Percentiles rank a stretch among this genome's conserved stretches.
phyloP scores from a whole-genome alignment of 768 basidiomycete species.

The Psilocybe cyanescens region DNA sequence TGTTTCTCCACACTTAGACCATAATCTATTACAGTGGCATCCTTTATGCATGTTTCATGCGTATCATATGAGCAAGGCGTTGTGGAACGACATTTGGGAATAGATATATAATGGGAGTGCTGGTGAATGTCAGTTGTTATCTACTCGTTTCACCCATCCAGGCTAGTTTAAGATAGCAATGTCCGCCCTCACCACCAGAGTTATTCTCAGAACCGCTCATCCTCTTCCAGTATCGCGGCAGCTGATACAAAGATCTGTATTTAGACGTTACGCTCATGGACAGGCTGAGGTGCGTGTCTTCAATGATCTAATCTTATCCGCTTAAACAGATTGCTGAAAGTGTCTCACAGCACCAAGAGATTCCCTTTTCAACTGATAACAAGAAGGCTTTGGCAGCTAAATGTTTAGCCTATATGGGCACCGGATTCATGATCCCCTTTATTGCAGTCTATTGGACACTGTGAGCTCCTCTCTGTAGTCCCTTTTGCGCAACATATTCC shows the following conservation, averaged over 20 bases:
- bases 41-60: not conserved
- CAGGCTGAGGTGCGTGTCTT: constrained; percentile 6
- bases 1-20: not conserved
- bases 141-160: not conserved
- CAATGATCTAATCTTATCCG: not conserved
- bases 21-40: not conserved
- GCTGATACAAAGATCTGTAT: constrained; percentile 3
- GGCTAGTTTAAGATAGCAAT: not conserved
- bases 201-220: not conserved
- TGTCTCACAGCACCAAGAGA: constrained; percentile 17
- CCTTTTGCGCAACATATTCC: not conserved
- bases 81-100: not conserved
- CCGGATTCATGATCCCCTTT: constrained; percentile 32
- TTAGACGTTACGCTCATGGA: constrained; percentile 9
- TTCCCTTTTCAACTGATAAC: constrained; percentile 30
- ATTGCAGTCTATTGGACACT: constrained; percentile 30
- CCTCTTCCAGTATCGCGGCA: not conserved
- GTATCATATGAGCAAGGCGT: not conserved
- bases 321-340: not conserved
- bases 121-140: not conserved
- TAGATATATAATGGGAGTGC: not conserved
- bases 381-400: constrained; percentile 27
- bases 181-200: not conserved
- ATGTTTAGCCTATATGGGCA: constrained; percentile 24
- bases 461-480: constrained; percentile 6